Conservation (phyloP, 495 filamentous ascomycete species). For the Penicillium cataractarum region DNA sequence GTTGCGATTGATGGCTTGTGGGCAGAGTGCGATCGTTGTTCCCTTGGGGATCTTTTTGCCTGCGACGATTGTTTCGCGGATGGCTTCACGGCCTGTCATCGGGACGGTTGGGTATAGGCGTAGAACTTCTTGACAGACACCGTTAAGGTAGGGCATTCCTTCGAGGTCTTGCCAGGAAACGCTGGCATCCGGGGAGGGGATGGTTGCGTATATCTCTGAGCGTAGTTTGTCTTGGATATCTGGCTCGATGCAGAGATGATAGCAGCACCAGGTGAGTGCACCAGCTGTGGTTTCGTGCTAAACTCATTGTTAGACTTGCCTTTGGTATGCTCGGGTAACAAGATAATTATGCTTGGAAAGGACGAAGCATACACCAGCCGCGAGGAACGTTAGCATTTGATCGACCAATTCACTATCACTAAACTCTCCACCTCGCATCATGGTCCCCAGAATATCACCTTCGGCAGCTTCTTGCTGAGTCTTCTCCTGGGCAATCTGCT, state of each 20-base stretch:
- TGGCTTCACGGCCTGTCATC: constrained; percentile 44
- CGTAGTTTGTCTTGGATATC: constrained; percentile 46
- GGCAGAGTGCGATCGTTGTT: constrained; percentile 41
- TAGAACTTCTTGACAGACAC: constrained; percentile 49
- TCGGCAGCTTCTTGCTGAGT: constrained; percentile 57
- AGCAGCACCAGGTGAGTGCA: constrained; percentile 52
- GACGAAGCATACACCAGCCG: constrained; percentile 40
- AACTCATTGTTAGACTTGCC: constrained; percentile 19
- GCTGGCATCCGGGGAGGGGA: constrained; percentile 30
- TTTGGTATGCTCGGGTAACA: neutral
- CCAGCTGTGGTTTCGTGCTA: constrained; percentile 54
- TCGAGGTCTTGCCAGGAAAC: constrained; percentile 43
- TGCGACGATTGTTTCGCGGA: constrained; percentile 45
- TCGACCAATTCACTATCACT: constrained; percentile 51
- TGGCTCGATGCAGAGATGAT: constrained; percentile 47
- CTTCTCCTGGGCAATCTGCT: constrained; percentile 52
- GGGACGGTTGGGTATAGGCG: constrained; percentile 51
- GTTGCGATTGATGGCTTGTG: constrained; percentile 40
- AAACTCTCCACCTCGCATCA: constrained; percentile 54
- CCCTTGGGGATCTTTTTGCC: constrained; percentile 44
- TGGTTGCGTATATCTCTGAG: constrained; percentile 41
- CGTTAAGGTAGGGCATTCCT: constrained; percentile 50
- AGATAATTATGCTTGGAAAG: neutral
- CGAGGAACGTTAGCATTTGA: constrained; percentile 55
- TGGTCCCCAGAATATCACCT: constrained; percentile 65